Percentiles rank a stretch among this genome's conserved stretches.
Conservation (phyloP, 2,329 filamentous ascomycete species). For the Scolecobasidium constrictum region DNA sequence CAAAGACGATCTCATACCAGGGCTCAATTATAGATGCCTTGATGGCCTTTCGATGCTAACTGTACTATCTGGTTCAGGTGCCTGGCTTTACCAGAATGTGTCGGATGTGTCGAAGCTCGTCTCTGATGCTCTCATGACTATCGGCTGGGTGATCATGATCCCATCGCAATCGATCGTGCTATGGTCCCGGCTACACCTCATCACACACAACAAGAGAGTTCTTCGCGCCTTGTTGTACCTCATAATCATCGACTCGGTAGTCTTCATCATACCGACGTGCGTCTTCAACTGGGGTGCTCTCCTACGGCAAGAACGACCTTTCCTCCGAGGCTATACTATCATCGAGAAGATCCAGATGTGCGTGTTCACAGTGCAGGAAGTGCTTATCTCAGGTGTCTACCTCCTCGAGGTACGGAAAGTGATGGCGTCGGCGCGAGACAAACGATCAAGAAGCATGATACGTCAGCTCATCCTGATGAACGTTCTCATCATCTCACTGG, state of each 20-base stretch:
- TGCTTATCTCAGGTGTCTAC: conserved; percentile 18
- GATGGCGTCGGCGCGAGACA: neutral
- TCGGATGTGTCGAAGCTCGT: too few relatives aligned
- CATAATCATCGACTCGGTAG: conserved; percentile 45
- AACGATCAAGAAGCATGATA: conserved; percentile 1
- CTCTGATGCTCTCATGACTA: conserved; percentile 31
- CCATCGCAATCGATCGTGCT: conserved; percentile 51
- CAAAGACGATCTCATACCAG: too few relatives aligned
- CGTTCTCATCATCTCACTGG: conserved; percentile 3
- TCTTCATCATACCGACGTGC: conserved; percentile 43
- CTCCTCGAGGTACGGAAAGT: neutral
- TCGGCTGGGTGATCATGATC: conserved; percentile 51
- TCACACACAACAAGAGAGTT: conserved; percentile 39
- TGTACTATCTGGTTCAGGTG: too few relatives aligned
- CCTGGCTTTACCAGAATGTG: too few relatives aligned
- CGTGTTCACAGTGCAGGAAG: conserved; percentile 31
- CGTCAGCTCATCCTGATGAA: conserved; percentile 3
- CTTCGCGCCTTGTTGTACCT: conserved; percentile 42
- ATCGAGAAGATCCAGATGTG: conserved; percentile 37
- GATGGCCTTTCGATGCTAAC: too few relatives aligned
- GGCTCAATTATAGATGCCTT: too few relatives aligned
- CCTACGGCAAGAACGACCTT: conserved; percentile 21
- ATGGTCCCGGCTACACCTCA: conserved; percentile 51
- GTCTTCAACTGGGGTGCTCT: conserved; percentile 46
- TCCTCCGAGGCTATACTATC: conserved; percentile 26